Evolutionary conservation across 176 grass and related monocot genomes (phyloP).

Genomic region (Metroxylon sagu): DNA sequence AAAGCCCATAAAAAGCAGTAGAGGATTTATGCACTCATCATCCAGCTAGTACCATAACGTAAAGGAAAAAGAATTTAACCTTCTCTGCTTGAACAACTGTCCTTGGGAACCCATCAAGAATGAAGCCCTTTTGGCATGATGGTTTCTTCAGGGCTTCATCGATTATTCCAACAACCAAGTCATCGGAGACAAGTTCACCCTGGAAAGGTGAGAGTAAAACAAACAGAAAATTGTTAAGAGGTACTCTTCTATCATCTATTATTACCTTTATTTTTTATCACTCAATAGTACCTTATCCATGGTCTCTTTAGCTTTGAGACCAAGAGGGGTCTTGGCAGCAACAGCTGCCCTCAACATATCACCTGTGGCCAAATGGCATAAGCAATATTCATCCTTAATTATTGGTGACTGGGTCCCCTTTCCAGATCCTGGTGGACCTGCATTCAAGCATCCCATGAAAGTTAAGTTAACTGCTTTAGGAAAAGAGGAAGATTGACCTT

Average conservation of each 20-base stretch:
- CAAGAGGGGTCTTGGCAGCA: slow-evolving; percentile 80
- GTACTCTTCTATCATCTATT: neutral
- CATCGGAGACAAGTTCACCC: slow-evolving; percentile 93
- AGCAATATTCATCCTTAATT: slow-evolving; percentile 90
- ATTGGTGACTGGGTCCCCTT: slow-evolving; percentile 89
- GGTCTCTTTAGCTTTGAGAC: slow-evolving; percentile 88
- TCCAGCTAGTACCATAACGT: too few species aligned
- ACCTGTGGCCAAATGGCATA: slow-evolving; percentile 97
- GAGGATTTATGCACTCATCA: too few species aligned
- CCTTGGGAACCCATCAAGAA: slow-evolving; percentile 94
- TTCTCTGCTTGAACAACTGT: slow-evolving; percentile 90
- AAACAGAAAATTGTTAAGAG: slow-evolving; percentile 21
- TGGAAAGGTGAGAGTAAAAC: slow-evolving; percentile 24
- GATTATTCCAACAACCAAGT: slow-evolving; percentile 94
- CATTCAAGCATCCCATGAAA: slow-evolving; percentile 2
- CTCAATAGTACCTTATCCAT: slow-evolving; percentile 61
- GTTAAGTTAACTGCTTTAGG: too few species aligned
- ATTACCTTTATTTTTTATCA: neutral
- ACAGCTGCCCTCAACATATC: slow-evolving; percentile 97
- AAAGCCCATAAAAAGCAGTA: too few species aligned
- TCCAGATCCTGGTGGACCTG: slow-evolving; percentile 92
- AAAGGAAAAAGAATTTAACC: slow-evolving; percentile 20
- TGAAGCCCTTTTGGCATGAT: slow-evolving; percentile 97
- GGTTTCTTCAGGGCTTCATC: slow-evolving; percentile 97
- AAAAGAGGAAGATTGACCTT: too few species aligned